phyloP scores from a whole-genome alignment of 768 basidiomycete species.

The Crepidotus variabilis region DNA sequence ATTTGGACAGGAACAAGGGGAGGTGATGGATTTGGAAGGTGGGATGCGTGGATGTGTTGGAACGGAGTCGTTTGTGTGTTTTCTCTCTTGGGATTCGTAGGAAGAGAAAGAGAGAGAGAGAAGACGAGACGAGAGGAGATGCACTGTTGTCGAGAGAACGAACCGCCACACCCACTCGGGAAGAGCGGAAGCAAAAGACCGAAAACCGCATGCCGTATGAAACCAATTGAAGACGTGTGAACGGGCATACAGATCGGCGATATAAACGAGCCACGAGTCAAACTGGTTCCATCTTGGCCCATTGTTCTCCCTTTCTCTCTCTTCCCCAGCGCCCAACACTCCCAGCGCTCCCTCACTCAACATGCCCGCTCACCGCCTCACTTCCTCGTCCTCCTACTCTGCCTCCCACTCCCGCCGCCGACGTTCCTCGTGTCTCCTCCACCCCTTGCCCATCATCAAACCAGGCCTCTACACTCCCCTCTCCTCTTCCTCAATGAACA shows the following conservation, averaged over 20 bases:
- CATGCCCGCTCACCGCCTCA: neutral
- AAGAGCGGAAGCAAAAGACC: neutral
- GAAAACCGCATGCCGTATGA: neutral
- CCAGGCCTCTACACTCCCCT: conserved; percentile 7
- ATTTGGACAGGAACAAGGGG: neutral
- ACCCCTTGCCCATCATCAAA: conserved; percentile 1
- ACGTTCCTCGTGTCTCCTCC: neutral
- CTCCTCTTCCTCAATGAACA: neutral
- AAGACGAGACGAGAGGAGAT: too few relatives aligned
- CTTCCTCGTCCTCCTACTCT: neutral
- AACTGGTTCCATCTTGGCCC: neutral
- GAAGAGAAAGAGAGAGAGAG: too few relatives aligned
- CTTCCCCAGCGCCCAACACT: neutral
- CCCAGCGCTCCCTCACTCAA: neutral
- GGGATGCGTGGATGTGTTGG: too few relatives aligned
- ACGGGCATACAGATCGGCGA: neutral
- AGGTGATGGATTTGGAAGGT: neutral
- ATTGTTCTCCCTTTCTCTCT: neutral
- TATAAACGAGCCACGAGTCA: too few relatives aligned
- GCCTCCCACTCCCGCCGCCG: neutral
- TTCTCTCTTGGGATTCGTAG: neutral
- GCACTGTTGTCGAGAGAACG: too few relatives aligned
- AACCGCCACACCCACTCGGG: too few relatives aligned
- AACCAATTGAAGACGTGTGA: neutral
- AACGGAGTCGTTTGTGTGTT: too few relatives aligned